Evolutionary conservation across 345 rosid species (phyloP).

Genomic region (Acer negundo): DNA sequence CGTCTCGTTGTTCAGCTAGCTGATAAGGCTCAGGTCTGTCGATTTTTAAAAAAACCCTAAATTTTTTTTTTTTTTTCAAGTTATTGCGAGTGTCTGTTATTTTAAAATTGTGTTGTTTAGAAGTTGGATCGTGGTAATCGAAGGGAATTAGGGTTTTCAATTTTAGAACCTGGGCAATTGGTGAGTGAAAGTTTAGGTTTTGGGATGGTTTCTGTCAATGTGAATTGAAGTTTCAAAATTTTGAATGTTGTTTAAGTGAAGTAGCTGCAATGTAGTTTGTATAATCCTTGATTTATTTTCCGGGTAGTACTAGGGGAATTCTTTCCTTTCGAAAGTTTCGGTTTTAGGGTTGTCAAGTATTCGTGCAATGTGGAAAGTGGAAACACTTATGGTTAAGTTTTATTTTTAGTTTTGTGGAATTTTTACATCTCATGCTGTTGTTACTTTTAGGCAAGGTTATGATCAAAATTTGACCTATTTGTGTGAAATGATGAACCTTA

Average conservation of each 20-base stretch:
- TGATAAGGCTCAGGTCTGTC: conserved; percentile 91
- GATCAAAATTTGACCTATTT: neutral
- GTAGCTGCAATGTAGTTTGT: neutral
- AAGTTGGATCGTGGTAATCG: neutral
- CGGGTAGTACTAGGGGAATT: neutral
- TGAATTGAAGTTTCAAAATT: neutral
- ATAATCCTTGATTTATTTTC: neutral
- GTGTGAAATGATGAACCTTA: neutral
- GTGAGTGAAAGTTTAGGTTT: neutral
- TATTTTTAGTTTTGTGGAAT: neutral
- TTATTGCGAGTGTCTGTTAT: neutral
- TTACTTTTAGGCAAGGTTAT: neutral
- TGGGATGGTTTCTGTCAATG: neutral
- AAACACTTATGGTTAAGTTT: neutral
- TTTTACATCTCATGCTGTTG: neutral
- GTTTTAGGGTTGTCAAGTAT: neutral
- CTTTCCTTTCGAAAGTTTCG: neutral
- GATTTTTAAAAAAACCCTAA: neutral
- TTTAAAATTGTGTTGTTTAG: neutral
- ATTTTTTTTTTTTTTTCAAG: neutral
- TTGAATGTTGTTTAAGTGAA: neutral
- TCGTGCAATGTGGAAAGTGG: neutral
- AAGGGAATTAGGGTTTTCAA: neutral
- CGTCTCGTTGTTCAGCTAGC: conserved; percentile 96
- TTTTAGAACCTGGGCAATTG: neutral